phyloP scores from a whole-genome alignment of 1,139 yeast species.

The Yamadazyma mexicana region DNA sequence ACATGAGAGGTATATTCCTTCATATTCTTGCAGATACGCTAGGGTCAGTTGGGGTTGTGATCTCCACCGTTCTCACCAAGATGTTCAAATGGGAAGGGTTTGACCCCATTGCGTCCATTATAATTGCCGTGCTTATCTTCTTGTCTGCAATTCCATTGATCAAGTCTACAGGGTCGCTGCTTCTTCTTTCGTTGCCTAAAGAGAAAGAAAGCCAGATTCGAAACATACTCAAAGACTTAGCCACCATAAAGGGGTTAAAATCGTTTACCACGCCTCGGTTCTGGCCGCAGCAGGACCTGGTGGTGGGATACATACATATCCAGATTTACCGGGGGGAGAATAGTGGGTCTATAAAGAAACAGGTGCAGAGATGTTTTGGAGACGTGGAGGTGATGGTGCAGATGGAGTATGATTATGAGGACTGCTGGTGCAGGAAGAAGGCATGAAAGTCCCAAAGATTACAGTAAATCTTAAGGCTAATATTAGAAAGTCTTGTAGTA shows the following conservation, averaged over 20 bases:
- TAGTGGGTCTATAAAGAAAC: constrained; percentile 56
- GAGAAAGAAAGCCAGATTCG: constrained; percentile 60
- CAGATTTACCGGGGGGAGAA: constrained; percentile 72
- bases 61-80: constrained; percentile 73
- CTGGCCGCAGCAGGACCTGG: constrained; percentile 61
- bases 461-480: too few species aligned
- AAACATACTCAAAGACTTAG: constrained; percentile 63
- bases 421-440: constrained; percentile 54
- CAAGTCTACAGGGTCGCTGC: constrained; percentile 73
- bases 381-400: constrained; percentile 56
- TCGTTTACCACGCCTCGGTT: constrained; percentile 87
- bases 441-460: too few species aligned
- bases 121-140: constrained; percentile 80
- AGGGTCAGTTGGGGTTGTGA: constrained; percentile 94
- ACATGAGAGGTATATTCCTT: constrained; percentile 90
- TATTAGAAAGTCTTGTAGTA: too few species aligned
- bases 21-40: constrained; percentile 94
- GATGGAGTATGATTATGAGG: constrained; percentile 56
- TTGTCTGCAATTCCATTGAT: constrained; percentile 81
- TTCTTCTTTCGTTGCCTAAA: constrained; percentile 61
- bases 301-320: constrained; percentile 65
- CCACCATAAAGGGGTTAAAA: constrained; percentile 73
- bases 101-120: constrained; percentile 89
- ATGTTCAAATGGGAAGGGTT: constrained; percentile 62
- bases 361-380: constrained; percentile 52